These are phyloP conservation scores for Melanomma pulvis-pyrius DNA, from an alignment of 495 filamentous ascomycete genomes.

Conservation along the genomic window DNA sequence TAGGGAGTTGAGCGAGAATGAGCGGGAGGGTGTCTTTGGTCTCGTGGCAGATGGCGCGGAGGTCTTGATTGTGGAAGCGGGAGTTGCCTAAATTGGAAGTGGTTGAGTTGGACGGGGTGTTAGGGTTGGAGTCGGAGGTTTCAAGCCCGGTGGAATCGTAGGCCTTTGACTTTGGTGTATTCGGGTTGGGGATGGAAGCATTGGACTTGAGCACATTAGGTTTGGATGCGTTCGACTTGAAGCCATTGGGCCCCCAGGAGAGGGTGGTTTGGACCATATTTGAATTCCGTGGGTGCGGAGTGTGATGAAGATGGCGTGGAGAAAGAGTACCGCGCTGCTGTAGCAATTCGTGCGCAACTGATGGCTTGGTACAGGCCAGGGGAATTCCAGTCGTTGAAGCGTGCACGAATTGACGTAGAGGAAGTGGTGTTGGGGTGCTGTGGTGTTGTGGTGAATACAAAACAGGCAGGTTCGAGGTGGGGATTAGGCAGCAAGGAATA, in stretches of 20 bases:
- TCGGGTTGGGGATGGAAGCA: background rate
- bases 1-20: constrained; percentile 13
- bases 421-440: too few species aligned
- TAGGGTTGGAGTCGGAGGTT: background rate
- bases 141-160: too few species aligned
- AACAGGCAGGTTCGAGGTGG: too few species aligned
- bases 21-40: constrained; percentile 12
- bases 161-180: background rate
- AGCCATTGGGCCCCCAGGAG: background rate
- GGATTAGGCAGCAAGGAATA: background rate
- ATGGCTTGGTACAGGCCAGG: too few species aligned
- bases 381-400: too few species aligned
- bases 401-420: too few species aligned
- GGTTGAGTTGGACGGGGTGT: background rate
- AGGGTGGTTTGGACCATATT: background rate
- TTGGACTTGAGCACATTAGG: background rate
- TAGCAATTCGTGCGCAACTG: too few species aligned
- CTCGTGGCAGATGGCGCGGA: constrained; percentile 11
- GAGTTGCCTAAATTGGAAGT: background rate
- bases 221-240: background rate
- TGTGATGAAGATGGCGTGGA: background rate
- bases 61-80: background rate
- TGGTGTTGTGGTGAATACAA: background rate
- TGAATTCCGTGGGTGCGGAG: background rate
- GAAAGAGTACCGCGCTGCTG: too few species aligned